phyloP scores from a whole-genome alignment of 106 monocot species.

The Dendrobium catenatum region DNA sequence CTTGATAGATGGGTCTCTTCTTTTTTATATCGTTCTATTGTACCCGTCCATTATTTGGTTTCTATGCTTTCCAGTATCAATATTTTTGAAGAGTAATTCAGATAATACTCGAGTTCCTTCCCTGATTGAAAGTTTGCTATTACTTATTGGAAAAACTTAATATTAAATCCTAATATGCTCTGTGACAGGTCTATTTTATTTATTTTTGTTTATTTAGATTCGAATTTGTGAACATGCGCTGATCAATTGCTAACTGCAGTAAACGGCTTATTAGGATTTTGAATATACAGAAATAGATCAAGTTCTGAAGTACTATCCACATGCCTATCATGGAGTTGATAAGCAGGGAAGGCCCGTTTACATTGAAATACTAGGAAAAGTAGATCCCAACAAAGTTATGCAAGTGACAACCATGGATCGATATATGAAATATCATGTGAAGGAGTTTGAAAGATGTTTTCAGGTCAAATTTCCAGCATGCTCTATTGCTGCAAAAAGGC shows the following conservation, averaged over 20 bases:
- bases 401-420: conserved; percentile 74
- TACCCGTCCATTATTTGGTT: background rate
- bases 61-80: background rate
- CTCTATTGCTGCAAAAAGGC: conserved; percentile 74
- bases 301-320: conserved; percentile 69
- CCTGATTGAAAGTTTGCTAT: background rate
- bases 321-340: conserved; percentile 78
- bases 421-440: conserved; percentile 69
- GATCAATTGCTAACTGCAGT: conserved; percentile 7
- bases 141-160: background rate
- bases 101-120: background rate
- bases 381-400: conserved; percentile 65
- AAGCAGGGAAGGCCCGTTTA: conserved; percentile 82
- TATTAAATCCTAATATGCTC: background rate
- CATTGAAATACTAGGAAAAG: conserved; percentile 71
- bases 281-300: conserved; percentile 46
- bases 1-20: background rate
- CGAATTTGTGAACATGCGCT: too few species aligned
- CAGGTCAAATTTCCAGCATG: conserved; percentile 66
- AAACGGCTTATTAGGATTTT: conserved; percentile 47
- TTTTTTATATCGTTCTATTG: background rate
- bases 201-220: background rate
- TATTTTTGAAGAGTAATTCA: background rate
- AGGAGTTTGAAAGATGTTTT: conserved; percentile 69
- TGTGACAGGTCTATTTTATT: background rate